Evolutionary conservation across 2,329 filamentous ascomycete genomes (phyloP).

Genomic region (Gliomastix tumulicola): DNA sequence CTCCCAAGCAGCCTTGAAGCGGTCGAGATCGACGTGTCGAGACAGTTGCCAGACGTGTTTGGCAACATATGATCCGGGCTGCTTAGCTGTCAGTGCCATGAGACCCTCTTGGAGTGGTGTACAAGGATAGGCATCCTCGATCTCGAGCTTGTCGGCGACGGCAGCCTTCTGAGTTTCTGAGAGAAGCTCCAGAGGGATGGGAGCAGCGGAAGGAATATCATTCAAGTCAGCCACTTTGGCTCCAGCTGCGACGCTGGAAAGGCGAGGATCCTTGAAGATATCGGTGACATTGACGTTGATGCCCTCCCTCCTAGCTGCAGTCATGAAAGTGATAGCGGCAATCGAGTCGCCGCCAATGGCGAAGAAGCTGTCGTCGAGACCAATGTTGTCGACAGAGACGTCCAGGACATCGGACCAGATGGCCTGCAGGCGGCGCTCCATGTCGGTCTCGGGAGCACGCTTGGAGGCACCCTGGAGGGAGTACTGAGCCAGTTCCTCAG

Average conservation of each 20-base stretch:
- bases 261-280: conserved; percentile 7
- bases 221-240: too few species aligned
- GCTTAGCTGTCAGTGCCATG: conserved; percentile 19
- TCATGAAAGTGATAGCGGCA: conserved; percentile 6
- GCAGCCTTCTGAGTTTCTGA: too few species aligned
- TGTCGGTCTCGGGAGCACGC: background rate
- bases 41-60: conserved; percentile 13
- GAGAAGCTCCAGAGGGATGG: too few species aligned
- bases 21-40: conserved; percentile 8
- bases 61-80: conserved; percentile 22
- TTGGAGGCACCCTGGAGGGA: conserved; percentile 5
- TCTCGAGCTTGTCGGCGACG: conserved; percentile 2
- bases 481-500: background rate
- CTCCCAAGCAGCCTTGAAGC: conserved; percentile 7
- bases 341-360: conserved; percentile 39
- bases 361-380: conserved; percentile 6
- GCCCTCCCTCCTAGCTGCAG: background rate
- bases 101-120: conserved; percentile 28
- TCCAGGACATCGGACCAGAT: conserved; percentile 38
- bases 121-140: conserved; percentile 26
- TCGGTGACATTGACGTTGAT: conserved; percentile 7
- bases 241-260: background rate
- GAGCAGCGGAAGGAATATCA: too few species aligned
- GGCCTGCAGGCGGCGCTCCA: conserved; percentile 14
- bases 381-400: conserved; percentile 20